Conservation (phyloP, 371 early-diverging fungal species). For the Mucor racemosus region DNA sequence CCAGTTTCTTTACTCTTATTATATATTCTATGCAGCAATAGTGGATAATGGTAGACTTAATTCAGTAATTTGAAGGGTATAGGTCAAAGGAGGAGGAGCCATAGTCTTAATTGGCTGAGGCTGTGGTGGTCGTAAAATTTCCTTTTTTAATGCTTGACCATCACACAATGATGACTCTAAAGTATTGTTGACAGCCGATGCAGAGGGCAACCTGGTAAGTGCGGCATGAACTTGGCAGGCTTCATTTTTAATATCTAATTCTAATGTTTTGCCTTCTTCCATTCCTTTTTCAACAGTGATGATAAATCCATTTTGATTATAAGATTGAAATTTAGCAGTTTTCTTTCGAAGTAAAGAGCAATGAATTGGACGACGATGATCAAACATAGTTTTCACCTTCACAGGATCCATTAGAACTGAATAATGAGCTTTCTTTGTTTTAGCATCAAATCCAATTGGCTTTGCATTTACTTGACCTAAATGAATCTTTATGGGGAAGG, state of each 20-base stretch:
- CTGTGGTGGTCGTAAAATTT: background rate
- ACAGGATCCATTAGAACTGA: conserved; percentile 49
- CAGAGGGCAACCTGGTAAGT: conserved; percentile 32
- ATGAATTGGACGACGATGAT: conserved; percentile 48
- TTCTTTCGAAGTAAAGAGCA: conserved; percentile 37
- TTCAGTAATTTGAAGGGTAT: conserved; percentile 51
- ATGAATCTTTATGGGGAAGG: conserved; percentile 33
- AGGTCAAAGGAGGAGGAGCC: conserved; percentile 42
- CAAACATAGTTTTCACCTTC: conserved; percentile 50
- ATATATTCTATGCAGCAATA: conserved; percentile 32
- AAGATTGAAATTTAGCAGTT: conserved; percentile 13
- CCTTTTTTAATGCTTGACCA: conserved; percentile 19
- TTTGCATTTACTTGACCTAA: conserved; percentile 42
- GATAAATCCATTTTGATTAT: conserved; percentile 34
- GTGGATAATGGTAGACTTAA: conserved; percentile 48
- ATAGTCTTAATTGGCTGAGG: conserved; percentile 19
- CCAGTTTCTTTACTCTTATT: background rate
- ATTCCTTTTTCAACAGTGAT: conserved; percentile 51
- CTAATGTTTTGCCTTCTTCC: conserved; percentile 37
- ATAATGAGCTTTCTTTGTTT: conserved; percentile 40
- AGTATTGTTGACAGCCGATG: background rate
- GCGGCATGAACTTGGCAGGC: conserved; percentile 44
- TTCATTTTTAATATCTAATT: conserved; percentile 35
- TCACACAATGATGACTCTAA: background rate
- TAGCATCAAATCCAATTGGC: conserved; percentile 41